Evolutionary conservation across 2,329 filamentous ascomycete genomes (phyloP).

Genomic region (Metarhizium anisopliae): DNA sequence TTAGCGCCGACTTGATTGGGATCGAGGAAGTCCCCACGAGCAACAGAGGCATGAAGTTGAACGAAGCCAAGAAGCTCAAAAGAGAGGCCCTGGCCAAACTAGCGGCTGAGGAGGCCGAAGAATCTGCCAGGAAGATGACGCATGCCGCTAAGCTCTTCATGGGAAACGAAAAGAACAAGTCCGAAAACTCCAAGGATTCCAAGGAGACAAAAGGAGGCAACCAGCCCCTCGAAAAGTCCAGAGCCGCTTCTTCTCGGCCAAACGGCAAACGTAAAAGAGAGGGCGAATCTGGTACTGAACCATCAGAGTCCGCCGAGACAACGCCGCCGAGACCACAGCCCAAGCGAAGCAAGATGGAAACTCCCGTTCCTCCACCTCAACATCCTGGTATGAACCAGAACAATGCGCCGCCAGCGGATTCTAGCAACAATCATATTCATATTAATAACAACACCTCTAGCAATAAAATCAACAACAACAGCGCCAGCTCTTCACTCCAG

Average conservation of each 20-base stretch:
- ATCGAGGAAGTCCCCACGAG: slow-evolving; percentile 55
- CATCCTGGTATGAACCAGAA: slow-evolving; percentile 22
- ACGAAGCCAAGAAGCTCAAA: slow-evolving; percentile 69
- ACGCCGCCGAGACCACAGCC: slow-evolving; percentile 27
- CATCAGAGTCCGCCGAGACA: slow-evolving; percentile 18
- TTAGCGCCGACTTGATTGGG: slow-evolving; percentile 46
- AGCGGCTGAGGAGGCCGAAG: slow-evolving; percentile 54
- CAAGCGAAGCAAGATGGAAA: slow-evolving; percentile 49
- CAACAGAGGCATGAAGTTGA: slow-evolving; percentile 69
- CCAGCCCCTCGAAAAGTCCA: slow-evolving; percentile 16
- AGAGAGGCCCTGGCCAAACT: slow-evolving; percentile 53
- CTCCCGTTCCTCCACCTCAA: slow-evolving; percentile 40
- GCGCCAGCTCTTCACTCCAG: background rate
- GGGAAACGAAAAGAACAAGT: slow-evolving; percentile 10
- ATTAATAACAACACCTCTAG: slow-evolving; percentile 11
- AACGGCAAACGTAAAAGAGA: slow-evolving; percentile 39
- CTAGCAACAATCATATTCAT: slow-evolving; percentile 10
- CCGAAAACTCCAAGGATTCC: background rate
- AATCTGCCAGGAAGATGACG: slow-evolving; percentile 44
- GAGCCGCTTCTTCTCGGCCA: slow-evolving; percentile 21
- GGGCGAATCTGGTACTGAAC: slow-evolving; percentile 15
- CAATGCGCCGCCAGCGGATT: slow-evolving; percentile 18
- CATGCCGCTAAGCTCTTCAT: slow-evolving; percentile 38
- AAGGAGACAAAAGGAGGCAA: slow-evolving; percentile 5
- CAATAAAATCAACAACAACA: slow-evolving; percentile 11